Evolutionary conservation across 73 alveolate species (phyloP).

Genomic region (Blepharisma japonicum): DNA sequence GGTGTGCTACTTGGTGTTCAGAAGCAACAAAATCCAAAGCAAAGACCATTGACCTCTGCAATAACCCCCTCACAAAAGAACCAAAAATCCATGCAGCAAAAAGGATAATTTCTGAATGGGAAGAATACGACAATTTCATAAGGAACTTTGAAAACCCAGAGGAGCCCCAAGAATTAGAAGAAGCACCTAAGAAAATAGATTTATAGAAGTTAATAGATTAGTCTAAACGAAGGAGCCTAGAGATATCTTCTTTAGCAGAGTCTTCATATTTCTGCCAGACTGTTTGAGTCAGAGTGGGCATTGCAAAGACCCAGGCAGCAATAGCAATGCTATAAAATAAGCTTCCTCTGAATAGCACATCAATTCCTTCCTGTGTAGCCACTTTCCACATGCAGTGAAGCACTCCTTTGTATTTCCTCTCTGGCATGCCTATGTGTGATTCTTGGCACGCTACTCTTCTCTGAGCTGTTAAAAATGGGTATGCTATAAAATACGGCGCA

Average conservation of each 20-base stretch:
- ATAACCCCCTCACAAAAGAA: slow-evolving; percentile 56
- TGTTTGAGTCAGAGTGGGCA: slow-evolving; percentile 11
- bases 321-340: not conserved
- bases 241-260: no score
- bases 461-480: not conserved
- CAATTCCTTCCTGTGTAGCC: slow-evolving; percentile 11
- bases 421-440: not conserved
- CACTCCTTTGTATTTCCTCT: not conserved
- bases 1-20: slow-evolving; percentile 73
- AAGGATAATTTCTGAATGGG: slow-evolving; percentile 18
- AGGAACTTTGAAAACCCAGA: no score
- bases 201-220: not conserved
- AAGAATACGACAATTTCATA: slow-evolving; percentile 5
- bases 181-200: not conserved
- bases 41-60: slow-evolving; percentile 62
- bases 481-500: not conserved
- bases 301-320: slow-evolving; percentile 17
- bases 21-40: slow-evolving; percentile 43
- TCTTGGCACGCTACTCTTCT: slow-evolving; percentile 10
- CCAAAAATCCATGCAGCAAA: slow-evolving; percentile 25
- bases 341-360: not conserved
- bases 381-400: not conserved
- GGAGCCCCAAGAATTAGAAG: no score
- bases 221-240: not conserved
- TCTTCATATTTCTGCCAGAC: slow-evolving; percentile 2